Base-by-base conservation (phyloP, 768 basidiomycete species). In the Auricularia cornea region DNA sequence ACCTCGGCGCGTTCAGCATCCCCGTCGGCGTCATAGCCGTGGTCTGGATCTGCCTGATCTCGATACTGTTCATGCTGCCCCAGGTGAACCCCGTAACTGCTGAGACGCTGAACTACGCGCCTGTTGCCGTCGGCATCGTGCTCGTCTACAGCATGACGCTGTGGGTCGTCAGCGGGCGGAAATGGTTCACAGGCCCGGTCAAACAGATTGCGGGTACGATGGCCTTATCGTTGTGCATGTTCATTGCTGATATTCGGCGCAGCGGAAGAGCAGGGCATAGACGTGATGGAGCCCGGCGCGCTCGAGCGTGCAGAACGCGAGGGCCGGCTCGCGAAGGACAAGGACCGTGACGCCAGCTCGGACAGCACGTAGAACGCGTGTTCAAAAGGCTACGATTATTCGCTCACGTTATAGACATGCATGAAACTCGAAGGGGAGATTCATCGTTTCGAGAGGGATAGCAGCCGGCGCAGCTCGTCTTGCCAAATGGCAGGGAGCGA, bases 81-180 rank as follows among this genome's bases (percentile, higher is more conserved):
- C 81, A 86, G 72, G 74, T 81, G 31, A 89, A 86, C 69, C 88
- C 88, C 6, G 88, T 91, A 57, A 75, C 83, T 66, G 81, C 83
- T 0, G 83, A 89, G 69, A 89, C 89, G 2, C 75, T 91, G 65
- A 91, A 90, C 71, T 92, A 90, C 69, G 73, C 89, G 0, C 80
- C 86, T 48, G 89, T 90, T 10, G 90, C 89, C 3, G 87, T 90
- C 28, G 88, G 85, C 0, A 88, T 90, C 66, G 86, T 92, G 18
- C 69, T 88, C 3, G 63, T 73, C 2, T 89, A 89, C 71, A 80
- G 83, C 62, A 69, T 87, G n/a, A 82, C 82, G 0, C 85, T 86
- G 68, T 91, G 89, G 89, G 54, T 87, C 3, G 20, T 88, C 62
- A 87, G 84, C 68, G 89, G 89, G 11, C 76, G 87, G 60, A 85